A percentile compares a stretch with the other conserved stretches of the same genome.
These are phyloP conservation scores for Cronartium quercuum DNA, from an alignment of 1,284 basidiomycete genomes.

Conservation along the genomic window DNA sequence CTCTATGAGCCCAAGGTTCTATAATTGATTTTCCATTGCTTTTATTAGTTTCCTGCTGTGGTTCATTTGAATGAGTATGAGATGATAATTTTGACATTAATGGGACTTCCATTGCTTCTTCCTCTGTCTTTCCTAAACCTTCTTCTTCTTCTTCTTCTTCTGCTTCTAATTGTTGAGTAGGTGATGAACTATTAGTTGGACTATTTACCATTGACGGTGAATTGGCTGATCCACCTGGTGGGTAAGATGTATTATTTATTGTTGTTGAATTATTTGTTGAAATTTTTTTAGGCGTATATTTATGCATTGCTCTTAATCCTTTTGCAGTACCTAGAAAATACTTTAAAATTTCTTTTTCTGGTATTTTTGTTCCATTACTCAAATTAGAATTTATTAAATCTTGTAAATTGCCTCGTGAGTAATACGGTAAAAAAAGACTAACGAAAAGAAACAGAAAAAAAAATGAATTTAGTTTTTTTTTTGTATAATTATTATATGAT, in stretches of 20 bases:
- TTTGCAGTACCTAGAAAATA: constrained; percentile 48
- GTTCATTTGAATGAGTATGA: neutral
- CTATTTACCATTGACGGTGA: neutral
- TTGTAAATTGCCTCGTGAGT: constrained; percentile 48
- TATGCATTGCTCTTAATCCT: constrained; percentile 48
- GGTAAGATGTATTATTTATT: neutral
- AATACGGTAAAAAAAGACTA: constrained; percentile 47
- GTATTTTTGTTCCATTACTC: constrained; percentile 44
- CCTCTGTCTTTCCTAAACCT: constrained; percentile 16
- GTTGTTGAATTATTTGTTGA: constrained; percentile 40
- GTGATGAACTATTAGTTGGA: neutral
- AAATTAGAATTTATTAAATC: constrained; percentile 48
- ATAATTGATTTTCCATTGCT: neutral
- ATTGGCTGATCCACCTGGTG: neutral
- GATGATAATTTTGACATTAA: constrained; percentile 24
- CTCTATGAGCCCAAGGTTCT: constrained; percentile 29
- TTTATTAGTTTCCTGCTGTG: neutral
- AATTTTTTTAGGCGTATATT: constrained; percentile 40
- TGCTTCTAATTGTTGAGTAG: neutral
- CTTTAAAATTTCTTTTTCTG: constrained; percentile 46
- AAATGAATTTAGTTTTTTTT: too few species aligned
- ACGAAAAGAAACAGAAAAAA: too few species aligned
- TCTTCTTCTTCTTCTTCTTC: constrained; percentile 30
- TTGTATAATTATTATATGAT: too few species aligned
- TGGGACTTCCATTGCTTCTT: constrained; percentile 22